Conservation (phyloP, 2,329 filamentous ascomycete species). For the Mycosphaerella sp. region DNA sequence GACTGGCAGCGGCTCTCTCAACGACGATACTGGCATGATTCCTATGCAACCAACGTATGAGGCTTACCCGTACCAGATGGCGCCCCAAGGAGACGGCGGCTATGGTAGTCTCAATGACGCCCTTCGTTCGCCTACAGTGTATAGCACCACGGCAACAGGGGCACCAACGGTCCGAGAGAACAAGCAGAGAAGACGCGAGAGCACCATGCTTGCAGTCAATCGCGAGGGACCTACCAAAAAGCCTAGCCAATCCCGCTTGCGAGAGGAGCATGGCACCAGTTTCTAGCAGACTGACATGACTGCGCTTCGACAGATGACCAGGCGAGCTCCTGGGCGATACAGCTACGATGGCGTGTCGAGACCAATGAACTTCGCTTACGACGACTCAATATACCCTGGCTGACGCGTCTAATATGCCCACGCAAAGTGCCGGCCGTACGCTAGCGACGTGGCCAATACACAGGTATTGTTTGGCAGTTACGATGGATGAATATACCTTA, state of each 20-base stretch:
- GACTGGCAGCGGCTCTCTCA: slow-evolving; percentile 5
- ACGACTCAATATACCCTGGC: background rate
- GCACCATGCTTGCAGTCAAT: slow-evolving; percentile 28
- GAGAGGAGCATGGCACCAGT: slow-evolving; percentile 30
- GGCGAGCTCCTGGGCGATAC: slow-evolving; percentile 10
- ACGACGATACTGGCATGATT: slow-evolving; percentile 31
- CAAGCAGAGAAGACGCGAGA: slow-evolving; percentile 29
- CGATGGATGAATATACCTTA: background rate
- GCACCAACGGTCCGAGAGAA: slow-evolving; percentile 20
- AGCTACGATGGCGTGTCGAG: slow-evolving; percentile 6
- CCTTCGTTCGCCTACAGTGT: slow-evolving; percentile 25
- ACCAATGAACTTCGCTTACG: slow-evolving; percentile 1
- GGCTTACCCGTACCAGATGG: slow-evolving; percentile 31
- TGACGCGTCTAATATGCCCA: background rate
- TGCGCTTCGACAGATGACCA: slow-evolving; percentile 15
- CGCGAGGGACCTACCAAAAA: slow-evolving; percentile 30
- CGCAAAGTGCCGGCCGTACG: background rate
- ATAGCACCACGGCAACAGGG: slow-evolving; percentile 18
- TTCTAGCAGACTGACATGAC: slow-evolving; percentile 20
- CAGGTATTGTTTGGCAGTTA: slow-evolving; percentile 3
- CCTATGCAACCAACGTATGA: slow-evolving; percentile 30
- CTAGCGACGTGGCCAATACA: background rate
- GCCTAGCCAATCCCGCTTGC: slow-evolving; percentile 32
- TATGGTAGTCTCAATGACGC: slow-evolving; percentile 34
- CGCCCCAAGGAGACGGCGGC: slow-evolving; percentile 31